phyloP scores from a whole-genome alignment of 768 basidiomycete species.

The Naganishia randhawae region DNA sequence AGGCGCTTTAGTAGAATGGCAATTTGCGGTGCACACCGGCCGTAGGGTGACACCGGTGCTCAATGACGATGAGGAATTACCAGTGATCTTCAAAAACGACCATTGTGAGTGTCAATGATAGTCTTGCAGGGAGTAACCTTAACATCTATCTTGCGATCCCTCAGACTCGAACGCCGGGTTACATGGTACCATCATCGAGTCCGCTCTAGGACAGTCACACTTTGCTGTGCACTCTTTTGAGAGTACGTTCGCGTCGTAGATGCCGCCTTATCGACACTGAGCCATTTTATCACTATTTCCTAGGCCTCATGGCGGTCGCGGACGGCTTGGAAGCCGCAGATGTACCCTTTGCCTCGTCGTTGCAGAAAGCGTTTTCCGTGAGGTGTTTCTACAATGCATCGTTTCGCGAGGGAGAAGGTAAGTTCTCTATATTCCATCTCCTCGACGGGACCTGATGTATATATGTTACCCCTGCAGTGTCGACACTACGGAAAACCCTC shows the following conservation, averaged over 20 bases:
- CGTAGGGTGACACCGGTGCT: constrained; percentile 13
- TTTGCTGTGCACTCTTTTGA: constrained; percentile 21
- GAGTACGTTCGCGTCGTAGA: neutral
- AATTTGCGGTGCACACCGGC: constrained; percentile 50
- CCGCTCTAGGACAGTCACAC: constrained; percentile 5
- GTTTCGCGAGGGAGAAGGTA: neutral
- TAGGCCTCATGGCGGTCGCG: constrained; percentile 4
- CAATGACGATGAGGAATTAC: constrained; percentile 17
- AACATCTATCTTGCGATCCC: neutral
- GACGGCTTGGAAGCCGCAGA: constrained; percentile 7
- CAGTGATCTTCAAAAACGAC: neutral
- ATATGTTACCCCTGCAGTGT: neutral
- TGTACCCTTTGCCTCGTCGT: neutral
- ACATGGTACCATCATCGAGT: neutral
- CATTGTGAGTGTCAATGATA: no score
- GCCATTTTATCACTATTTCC: no score
- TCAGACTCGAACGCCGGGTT: neutral
- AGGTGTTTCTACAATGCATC: constrained; percentile 12
- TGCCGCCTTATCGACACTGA: neutral
- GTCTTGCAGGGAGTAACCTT: neutral
- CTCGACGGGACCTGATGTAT: no score
- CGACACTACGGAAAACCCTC: neutral
- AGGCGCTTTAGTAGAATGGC: constrained; percentile 52
- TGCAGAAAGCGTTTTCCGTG: constrained; percentile 4
- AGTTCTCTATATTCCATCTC: neutral